Evolutionary conservation across 352 stramenopile species (phyloP).

Genomic region (Paralagenidium karlingii): DNA sequence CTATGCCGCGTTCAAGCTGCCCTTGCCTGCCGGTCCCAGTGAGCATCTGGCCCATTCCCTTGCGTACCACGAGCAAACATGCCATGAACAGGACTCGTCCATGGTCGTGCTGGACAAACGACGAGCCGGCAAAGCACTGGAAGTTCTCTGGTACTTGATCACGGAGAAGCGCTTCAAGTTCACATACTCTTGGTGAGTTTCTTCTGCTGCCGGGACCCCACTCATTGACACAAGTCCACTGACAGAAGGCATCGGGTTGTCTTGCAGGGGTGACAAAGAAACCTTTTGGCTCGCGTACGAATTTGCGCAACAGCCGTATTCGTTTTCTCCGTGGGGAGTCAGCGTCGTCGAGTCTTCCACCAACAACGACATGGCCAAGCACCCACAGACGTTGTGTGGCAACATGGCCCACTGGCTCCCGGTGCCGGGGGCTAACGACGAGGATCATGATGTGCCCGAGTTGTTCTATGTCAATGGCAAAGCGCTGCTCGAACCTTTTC

Average conservation of each 20-base stretch:
- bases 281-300: slow-evolving; percentile 29
- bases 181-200: slow-evolving; percentile 12
- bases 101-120: slow-evolving; percentile 37
- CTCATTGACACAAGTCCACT: no score
- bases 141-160: slow-evolving; percentile 25
- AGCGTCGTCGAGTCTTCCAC: slow-evolving; percentile 15
- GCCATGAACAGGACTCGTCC: slow-evolving; percentile 49
- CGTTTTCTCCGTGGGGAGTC: slow-evolving; percentile 26
- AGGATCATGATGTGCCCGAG: slow-evolving; percentile 6
- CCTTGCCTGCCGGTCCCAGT: no score
- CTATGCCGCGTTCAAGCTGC: slow-evolving; percentile 28
- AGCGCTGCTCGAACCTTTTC: slow-evolving; percentile 32
- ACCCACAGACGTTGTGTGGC: slow-evolving; percentile 18
- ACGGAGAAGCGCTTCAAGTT: slow-evolving; percentile 16
- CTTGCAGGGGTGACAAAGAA: slow-evolving; percentile 34
- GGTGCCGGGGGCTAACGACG: neutral
- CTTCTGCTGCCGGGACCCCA: neutral
- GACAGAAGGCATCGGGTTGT: no score
- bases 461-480: slow-evolving; percentile 50
- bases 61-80: slow-evolving; percentile 24
- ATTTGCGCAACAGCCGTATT: slow-evolving; percentile 16
- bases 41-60: slow-evolving; percentile 25
- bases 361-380: slow-evolving; percentile 19
- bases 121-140: slow-evolving; percentile 13
- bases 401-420: slow-evolving; percentile 25